Conservation (phyloP, 306 rosid species). For the Cicer arietinum region DNA sequence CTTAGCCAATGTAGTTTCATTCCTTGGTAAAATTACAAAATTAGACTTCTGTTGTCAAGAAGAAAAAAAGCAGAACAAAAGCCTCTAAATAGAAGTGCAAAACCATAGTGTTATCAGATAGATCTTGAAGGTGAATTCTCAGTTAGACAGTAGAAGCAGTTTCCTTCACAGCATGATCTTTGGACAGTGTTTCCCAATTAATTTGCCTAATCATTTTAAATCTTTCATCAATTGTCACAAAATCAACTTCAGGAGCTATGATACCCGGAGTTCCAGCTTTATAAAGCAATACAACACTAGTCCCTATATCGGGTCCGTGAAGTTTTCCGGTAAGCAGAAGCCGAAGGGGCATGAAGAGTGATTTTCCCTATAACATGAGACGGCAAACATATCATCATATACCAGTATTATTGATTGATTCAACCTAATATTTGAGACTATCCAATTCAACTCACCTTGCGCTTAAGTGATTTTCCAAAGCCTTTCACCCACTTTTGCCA, state of each 20-base stretch:
- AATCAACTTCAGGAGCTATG: constrained; percentile 64
- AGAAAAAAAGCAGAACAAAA: neutral
- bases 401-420: neutral
- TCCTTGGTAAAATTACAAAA: constrained; percentile 2
- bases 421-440: neutral
- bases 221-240: constrained; percentile 68
- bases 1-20: neutral
- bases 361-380: constrained; percentile 71
- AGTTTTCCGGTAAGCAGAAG: constrained; percentile 88
- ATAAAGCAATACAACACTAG: constrained; percentile 66
- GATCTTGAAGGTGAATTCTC: constrained; percentile 45
- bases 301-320: constrained; percentile 90
- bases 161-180: constrained; percentile 57
- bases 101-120: neutral
- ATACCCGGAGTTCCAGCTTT: constrained; percentile 62
- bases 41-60: neutral
- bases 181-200: constrained; percentile 73
- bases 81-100: constrained; percentile 19
- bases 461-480: constrained; percentile 86
- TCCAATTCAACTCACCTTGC: constrained; percentile 63
- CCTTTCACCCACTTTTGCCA: constrained; percentile 97
- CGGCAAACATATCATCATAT: neutral
- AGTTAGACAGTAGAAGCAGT: constrained; percentile 52
- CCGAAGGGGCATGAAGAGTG: constrained; percentile 95
- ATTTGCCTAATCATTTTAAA: constrained; percentile 62